Evolutionary conservation across 2,329 filamentous ascomycete genomes (phyloP), one percentile per base, ranked within the genome.

Genomic region (Reticulascus tulasneorum): DNA sequence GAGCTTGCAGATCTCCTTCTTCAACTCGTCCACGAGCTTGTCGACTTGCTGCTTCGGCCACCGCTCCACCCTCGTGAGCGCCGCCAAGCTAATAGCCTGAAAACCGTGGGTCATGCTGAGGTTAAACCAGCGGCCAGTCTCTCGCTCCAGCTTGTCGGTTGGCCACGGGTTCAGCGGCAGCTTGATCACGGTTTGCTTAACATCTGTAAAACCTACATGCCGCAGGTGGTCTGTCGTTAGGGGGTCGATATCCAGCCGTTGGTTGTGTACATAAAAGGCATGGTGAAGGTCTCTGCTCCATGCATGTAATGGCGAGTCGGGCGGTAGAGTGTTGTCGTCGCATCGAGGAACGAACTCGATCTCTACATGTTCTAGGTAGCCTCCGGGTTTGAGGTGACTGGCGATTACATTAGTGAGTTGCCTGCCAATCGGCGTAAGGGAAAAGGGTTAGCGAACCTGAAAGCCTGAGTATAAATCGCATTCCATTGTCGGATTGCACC

Each of bases 331-430:
- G 23, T 73, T 71, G 49, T 86, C 79, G 45, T 88, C 82, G 52
- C 79, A 84, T 33, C 78, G 78, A 13, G 88, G 87, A 30, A 75
- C 69, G 60, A 86, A 86, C 59, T 97, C 88, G 36, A 97, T 84
- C 57, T 97, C 91, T 30, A 94, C 77, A 48, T 94, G 88, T 60
- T 97, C 90, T 37, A 96, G 73, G 54, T 73, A 76, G 35, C 90
- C 91, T 2, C 82, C 82, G 2, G 88, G 87, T 49, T 79, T 80
- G 18, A 96, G 71, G 54, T 94, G 86, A 35, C 84, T 88, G 46
- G 13, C 12, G 16, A 19, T n/a, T n/a, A n/a, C n/a, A 18, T 24
- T 3, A 18, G 26, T 57, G 37, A 60, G 47, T 44, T 35, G 38
- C 25, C 13, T 9, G 10, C 12, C 9, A 4, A 11, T 6, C 7